phyloP scores from a whole-genome alignment of 1,284 basidiomycete genomes.

The Agroathelia rolfsii region DNA sequence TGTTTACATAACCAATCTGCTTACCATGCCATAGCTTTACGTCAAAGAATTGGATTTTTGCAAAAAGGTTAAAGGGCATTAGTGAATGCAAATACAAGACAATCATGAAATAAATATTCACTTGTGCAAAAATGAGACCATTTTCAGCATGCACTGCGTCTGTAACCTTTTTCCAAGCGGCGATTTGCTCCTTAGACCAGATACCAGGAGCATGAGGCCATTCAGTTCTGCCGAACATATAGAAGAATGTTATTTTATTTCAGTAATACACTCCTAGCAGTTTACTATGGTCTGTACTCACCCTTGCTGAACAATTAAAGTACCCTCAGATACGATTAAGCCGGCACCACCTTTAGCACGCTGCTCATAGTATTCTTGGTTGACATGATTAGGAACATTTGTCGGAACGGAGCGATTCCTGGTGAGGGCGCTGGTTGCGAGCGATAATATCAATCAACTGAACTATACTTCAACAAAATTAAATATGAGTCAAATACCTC shows the following conservation, averaged over 20 bases:
- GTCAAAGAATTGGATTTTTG: background rate
- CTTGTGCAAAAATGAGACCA: constrained; percentile 19
- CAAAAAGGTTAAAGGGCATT: constrained; percentile 22
- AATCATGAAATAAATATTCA: no score
- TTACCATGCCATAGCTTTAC: constrained; percentile 17
- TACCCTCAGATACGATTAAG: constrained; percentile 35
- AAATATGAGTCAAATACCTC: no score
- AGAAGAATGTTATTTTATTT: constrained; percentile 16
- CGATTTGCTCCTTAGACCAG: constrained; percentile 28
- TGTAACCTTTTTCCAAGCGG: constrained; percentile 29
- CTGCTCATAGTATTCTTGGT: constrained; percentile 36
- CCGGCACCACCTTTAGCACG: constrained; percentile 30
- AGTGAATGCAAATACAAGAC: no score
- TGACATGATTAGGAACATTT: constrained; percentile 25
- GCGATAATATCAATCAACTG: no score
- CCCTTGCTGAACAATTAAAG: constrained; percentile 31
- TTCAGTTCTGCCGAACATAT: constrained; percentile 9
- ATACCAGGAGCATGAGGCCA: constrained; percentile 30
- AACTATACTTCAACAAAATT: no score
- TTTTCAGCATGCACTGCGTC: constrained; percentile 10
- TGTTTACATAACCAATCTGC: background rate
- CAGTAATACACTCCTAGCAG: no score
- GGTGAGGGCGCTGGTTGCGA: constrained; percentile 21
- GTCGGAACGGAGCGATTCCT: constrained; percentile 21
- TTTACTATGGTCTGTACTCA: no score